phyloP scores from a whole-genome alignment of 352 stramenopile genomes.

The Phytophthora sansomeana region DNA sequence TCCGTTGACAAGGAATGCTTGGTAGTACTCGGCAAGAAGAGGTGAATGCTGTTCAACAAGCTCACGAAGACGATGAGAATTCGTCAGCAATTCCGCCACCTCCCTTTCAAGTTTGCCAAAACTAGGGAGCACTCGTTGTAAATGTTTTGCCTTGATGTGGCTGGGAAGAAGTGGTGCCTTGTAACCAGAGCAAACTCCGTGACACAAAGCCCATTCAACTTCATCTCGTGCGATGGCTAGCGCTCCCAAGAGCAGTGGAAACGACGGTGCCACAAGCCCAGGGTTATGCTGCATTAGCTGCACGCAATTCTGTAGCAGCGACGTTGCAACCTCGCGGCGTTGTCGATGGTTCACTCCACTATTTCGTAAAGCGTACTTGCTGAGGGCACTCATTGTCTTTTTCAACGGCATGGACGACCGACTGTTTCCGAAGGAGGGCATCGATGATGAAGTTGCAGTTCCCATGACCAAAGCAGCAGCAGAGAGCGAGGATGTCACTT shows the following conservation, averaged over 20 bases:
- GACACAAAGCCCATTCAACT: slow-evolving; percentile 60
- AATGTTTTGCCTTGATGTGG: slow-evolving; percentile 62
- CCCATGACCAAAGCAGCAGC: background rate
- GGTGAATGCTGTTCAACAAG: slow-evolving; percentile 31
- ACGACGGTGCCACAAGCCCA: slow-evolving; percentile 49
- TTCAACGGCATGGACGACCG: slow-evolving; percentile 40
- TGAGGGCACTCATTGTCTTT: slow-evolving; percentile 49
- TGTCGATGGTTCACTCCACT: slow-evolving; percentile 47
- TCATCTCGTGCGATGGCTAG: slow-evolving; percentile 49
- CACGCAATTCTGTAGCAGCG: slow-evolving; percentile 45
- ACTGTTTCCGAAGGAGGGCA: slow-evolving; percentile 15
- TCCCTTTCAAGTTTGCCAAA: slow-evolving; percentile 29
- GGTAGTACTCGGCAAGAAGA: slow-evolving; percentile 49
- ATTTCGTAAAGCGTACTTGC: slow-evolving; percentile 56
- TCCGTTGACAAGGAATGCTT: slow-evolving; percentile 47
- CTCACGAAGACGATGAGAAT: slow-evolving; percentile 32
- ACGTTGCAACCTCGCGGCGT: slow-evolving; percentile 45
- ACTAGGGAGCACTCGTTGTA: slow-evolving; percentile 40
- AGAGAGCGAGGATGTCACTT: slow-evolving; percentile 48
- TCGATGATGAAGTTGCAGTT: slow-evolving; percentile 2
- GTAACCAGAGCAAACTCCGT: slow-evolving; percentile 18
- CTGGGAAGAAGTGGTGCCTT: slow-evolving; percentile 44
- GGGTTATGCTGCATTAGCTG: slow-evolving; percentile 53
- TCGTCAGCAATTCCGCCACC: slow-evolving; percentile 32
- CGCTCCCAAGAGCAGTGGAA: slow-evolving; percentile 55